Evolutionary conservation across 345 rosid genomes (phyloP).

Genomic region (thale cress (Arabidopsis thaliana)): TAIR10.1 NC_003070.9:18148001-18148500

Average conservation of each 20-base stretch:
- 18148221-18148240: not conserved
- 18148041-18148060: slow-evolving; percentile 70
- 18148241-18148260: not conserved
- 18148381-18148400: not conserved
- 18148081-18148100: slow-evolving; percentile 65
- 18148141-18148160: slow-evolving; percentile 67
- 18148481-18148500: slow-evolving; percentile 21
- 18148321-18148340: not conserved
- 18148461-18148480: slow-evolving; percentile 6
- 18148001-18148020: slow-evolving; percentile 22
- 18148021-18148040: slow-evolving; percentile 6
- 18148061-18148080: slow-evolving; percentile 94
- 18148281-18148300: not conserved
- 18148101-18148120: slow-evolving; percentile 73
- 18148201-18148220: slow-evolving; percentile 9
- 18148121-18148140: slow-evolving; percentile 90
- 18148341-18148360: not conserved
- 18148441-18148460: not conserved
- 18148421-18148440: not conserved
- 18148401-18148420: not conserved
- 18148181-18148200: not conserved
- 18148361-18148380: not conserved
- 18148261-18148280: not conserved
- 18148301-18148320: not conserved
- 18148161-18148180: slow-evolving; percentile 12